Conservation (phyloP, 257 asterid genomes). For the Solanum bukasovii region DNA sequence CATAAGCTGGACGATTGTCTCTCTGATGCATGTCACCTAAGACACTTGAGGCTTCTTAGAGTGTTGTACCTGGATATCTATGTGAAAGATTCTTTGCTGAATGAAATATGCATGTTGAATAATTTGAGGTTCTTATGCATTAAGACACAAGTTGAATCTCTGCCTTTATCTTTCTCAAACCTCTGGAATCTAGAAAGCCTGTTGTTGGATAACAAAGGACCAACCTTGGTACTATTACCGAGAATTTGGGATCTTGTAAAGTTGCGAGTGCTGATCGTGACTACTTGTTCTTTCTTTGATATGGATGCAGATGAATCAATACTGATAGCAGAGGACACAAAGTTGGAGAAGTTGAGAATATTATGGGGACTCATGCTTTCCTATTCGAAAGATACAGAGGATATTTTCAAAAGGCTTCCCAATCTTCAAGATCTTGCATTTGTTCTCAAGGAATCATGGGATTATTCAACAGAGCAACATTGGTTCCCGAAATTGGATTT, state of each 20-base stretch:
- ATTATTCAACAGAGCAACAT: not conserved
- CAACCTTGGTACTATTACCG: not conserved
- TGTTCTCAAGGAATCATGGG: not conserved
- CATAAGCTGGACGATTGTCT: too few species aligned
- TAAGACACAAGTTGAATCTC: not conserved
- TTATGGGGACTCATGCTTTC: not conserved
- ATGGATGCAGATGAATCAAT: not conserved
- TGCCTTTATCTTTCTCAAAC: not conserved
- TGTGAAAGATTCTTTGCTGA: not conserved
- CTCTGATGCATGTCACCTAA: too few species aligned
- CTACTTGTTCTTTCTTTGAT: not conserved
- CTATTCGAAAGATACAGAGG: not conserved
- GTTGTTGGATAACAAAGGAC: not conserved
- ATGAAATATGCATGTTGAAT: not conserved
- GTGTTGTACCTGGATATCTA: rapidly evolving
- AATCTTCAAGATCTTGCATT: not conserved
- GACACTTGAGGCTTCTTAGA: too few species aligned
- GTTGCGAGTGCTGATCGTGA: not conserved
- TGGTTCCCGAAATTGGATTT: not conserved
- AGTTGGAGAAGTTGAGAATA: not conserved
- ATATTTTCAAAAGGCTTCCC: not conserved
- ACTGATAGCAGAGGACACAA: too few species aligned
- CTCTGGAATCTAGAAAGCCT: not conserved
- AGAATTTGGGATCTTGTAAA: not conserved
- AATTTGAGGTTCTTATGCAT: not conserved